These are phyloP conservation scores for Cordyceps pruinosa DNA, from an alignment of 2,329 filamentous ascomycete genomes.

Conservation along the genomic window DNA sequence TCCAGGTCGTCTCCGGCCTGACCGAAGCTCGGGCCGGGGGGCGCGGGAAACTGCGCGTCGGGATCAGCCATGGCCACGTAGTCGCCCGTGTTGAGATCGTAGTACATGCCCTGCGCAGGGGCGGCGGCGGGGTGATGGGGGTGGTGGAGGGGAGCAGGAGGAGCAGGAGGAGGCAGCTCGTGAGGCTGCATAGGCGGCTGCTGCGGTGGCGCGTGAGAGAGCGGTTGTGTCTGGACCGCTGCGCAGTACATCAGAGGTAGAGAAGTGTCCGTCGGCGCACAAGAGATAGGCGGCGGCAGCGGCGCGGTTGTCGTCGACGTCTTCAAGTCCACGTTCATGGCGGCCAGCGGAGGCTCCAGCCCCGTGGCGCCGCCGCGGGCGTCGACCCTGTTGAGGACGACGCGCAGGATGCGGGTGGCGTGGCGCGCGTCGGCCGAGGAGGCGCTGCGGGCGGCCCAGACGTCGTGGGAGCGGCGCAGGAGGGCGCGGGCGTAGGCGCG, in stretches of 20 bases:
- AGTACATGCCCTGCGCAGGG: slow-evolving; percentile 14
- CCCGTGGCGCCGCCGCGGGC: background rate
- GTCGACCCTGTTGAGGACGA: slow-evolving; percentile 34
- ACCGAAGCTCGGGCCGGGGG: slow-evolving; percentile 24
- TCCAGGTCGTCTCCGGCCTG: slow-evolving; percentile 32
- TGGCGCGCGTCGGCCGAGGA: slow-evolving; percentile 36
- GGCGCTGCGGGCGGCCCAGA: slow-evolving; percentile 34
- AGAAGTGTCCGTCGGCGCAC: background rate
- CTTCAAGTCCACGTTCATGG: slow-evolving; percentile 3
- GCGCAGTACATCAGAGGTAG: background rate
- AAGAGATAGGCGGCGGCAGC: background rate
- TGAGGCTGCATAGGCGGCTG: background rate
- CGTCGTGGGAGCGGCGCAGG: slow-evolving; percentile 33
- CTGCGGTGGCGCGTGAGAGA: background rate
- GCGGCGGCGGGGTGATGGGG: slow-evolving; percentile 8
- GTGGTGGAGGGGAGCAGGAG: background rate
- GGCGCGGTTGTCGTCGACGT: background rate
- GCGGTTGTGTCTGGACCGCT: background rate
- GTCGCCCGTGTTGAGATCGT: background rate
- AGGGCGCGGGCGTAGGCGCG: slow-evolving; percentile 29
- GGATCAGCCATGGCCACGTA: slow-evolving; percentile 17
- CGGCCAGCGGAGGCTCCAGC: slow-evolving; percentile 2
- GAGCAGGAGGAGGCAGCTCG: no score
- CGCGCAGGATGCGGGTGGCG: slow-evolving; percentile 35
- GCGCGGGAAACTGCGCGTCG: slow-evolving; percentile 16